Percentiles rank a stretch among this genome's conserved stretches.
These are phyloP conservation scores for Ceratocystis colombiana DNA, from an alignment of 2,329 filamentous ascomycete species.

Conservation along the genomic window DNA sequence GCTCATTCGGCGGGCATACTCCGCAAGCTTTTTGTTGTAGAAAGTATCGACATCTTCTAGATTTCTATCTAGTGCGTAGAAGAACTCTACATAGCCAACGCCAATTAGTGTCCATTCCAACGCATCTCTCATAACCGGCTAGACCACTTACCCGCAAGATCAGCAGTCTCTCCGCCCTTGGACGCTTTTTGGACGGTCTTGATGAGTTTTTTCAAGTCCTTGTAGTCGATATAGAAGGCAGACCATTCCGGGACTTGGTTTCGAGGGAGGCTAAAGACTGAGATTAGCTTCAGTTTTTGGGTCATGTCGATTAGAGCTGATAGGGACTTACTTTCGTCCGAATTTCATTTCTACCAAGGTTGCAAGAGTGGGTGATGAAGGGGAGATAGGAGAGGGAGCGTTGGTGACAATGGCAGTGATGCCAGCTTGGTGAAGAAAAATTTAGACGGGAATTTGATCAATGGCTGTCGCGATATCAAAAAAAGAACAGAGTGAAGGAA, in stretches of 20 bases:
- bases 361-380: background rate
- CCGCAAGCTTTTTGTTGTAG: constrained; percentile 90
- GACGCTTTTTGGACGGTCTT: constrained; percentile 61
- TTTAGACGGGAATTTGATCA: background rate
- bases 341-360: constrained; percentile 45
- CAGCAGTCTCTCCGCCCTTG: constrained; percentile 62
- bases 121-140: constrained; percentile 28
- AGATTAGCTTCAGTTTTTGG: constrained; percentile 26
- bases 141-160: constrained; percentile 63
- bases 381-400: background rate
- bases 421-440: background rate
- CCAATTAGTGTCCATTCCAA: background rate
- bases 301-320: background rate
- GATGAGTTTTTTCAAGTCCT: constrained; percentile 88
- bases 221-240: constrained; percentile 77
- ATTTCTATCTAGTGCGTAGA: constrained; percentile 91
- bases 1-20: constrained; percentile 72
- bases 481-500: background rate
- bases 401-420: constrained; percentile 18
- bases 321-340: constrained; percentile 46
- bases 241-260: constrained; percentile 86
- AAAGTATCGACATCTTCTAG: constrained; percentile 94
- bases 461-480: background rate
- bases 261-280: constrained; percentile 51
- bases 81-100: constrained; percentile 61